Base-by-base conservation (phyloP, 2,329 filamentous ascomycete species). In the Monosporascus sp. region DNA sequence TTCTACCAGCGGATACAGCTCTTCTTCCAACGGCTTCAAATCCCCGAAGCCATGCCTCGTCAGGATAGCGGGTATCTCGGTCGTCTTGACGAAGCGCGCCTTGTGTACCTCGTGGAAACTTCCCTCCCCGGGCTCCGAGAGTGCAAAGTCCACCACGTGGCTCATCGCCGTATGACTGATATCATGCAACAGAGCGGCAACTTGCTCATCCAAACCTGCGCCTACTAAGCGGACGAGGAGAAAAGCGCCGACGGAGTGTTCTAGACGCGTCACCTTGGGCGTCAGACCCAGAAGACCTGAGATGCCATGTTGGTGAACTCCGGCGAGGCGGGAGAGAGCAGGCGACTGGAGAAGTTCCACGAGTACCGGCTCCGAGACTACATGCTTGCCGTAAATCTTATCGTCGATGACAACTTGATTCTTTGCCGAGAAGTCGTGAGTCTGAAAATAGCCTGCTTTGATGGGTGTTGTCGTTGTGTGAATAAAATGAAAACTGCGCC, bases 101-200 rank as follows among this genome's bases (percentile, higher is more conserved):
- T 73, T 73, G 58, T 73, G 68, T 3, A 69, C 64, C 56, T 73
- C 71, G 58, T 73, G 70, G 47, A 65, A 73, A 58, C 70, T 72
- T 11, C 56, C 65, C 45, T 70, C 70, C 2, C 68, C 66, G 1
- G 70, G 67, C 46, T 67, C 59, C 2, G 66, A 66, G 14, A 73
- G 60, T 6, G 69, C 70, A 55, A 64, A 63, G 55, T 73, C 70
- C 8, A 72, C 65, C 35, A 72, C 70, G 57, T 73, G 70, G 52
- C 70, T 73, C 56, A 73, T 67, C 44, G 63, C 60, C 18, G 71
- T 73, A 55, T 73, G 70, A 53, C 64, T 66, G 54, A 73, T 63
- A 49, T 73, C 70, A 51, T 73, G 70, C 6, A 73, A 65, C 17
- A 73, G 64, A 3, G 66, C 70, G 15, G 70, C 66, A 35, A 71